These are phyloP conservation scores for Plasmodium adleri DNA, from an alignment of 169 alveolate species.

Conservation along the genomic window DNA sequence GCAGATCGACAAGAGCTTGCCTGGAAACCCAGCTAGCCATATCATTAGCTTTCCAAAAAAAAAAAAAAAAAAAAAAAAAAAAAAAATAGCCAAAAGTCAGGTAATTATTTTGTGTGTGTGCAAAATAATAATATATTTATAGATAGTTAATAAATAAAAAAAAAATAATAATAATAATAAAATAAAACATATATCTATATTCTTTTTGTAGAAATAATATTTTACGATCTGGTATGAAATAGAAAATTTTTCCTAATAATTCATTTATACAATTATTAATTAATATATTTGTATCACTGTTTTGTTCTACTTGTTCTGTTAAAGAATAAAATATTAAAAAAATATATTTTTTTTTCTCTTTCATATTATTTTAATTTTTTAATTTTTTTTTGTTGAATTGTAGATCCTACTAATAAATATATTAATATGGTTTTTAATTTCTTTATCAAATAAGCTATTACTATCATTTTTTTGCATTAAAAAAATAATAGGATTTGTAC, in stretches of 20 bases:
- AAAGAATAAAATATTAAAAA: not conserved
- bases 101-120: too few relatives aligned
- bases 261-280: constrained; percentile 25
- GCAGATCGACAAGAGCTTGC: constrained; percentile 53
- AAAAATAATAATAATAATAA: not conserved
- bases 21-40: constrained; percentile 73
- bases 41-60: constrained; percentile 37
- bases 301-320: constrained; percentile 60
- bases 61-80: constrained; percentile 8
- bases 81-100: not conserved
- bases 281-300: constrained; percentile 13
- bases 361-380: constrained; percentile 2
- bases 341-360: not conserved
- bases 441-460: constrained; percentile 46
- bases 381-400: not conserved
- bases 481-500: constrained; percentile 46
- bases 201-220: not conserved
- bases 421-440: constrained; percentile 23
- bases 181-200: constrained; percentile 16
- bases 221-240: constrained; percentile 52
- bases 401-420: constrained; percentile 46
- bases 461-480: constrained; percentile 11
- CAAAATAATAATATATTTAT: too few relatives aligned
- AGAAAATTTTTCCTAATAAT: constrained; percentile 39
- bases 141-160: not conserved